Evolutionary conservation across 352 stramenopile genomes (phyloP).

Genomic region (Saprolegnia parasitica): DNA sequence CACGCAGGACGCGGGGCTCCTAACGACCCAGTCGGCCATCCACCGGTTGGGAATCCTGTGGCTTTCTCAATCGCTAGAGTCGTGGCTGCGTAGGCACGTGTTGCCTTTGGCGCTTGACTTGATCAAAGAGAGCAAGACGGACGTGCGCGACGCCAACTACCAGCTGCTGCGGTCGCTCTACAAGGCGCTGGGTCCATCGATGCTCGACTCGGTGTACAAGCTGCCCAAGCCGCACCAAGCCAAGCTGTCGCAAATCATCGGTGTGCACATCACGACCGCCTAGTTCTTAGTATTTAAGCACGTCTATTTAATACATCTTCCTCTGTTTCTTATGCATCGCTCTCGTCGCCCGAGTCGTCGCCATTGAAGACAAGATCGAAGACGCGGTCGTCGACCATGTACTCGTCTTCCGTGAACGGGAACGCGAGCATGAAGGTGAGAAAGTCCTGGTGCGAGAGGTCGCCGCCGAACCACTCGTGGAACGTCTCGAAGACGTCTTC

Average conservation of each 20-base stretch:
- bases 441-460: not conserved
- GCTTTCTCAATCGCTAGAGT: not conserved
- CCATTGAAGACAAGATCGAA: conserved; percentile 12
- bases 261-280: conserved; percentile 20
- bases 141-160: conserved; percentile 59
- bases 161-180: conserved; percentile 39
- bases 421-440: not conserved
- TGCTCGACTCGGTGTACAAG: conserved; percentile 38
- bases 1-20: conserved; percentile 34
- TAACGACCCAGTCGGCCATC: conserved; percentile 52
- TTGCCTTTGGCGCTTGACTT: conserved; percentile 62
- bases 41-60: conserved; percentile 33
- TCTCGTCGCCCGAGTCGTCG: not conserved
- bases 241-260: conserved; percentile 45
- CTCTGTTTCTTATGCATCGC: too few species aligned
- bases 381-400: conserved; percentile 8
- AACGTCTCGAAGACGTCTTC: not conserved
- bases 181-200: conserved; percentile 25
- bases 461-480: not conserved
- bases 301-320: too few species aligned
- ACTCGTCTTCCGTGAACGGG: conserved; percentile 9
- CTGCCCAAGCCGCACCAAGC: conserved; percentile 52
- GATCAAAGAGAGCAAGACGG: conserved; percentile 69
- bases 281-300: not conserved
- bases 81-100: conserved; percentile 40